Evolutionary conservation across 2,329 filamentous ascomycete genomes (phyloP).

Genomic region (Colletotrichum sp.): DNA sequence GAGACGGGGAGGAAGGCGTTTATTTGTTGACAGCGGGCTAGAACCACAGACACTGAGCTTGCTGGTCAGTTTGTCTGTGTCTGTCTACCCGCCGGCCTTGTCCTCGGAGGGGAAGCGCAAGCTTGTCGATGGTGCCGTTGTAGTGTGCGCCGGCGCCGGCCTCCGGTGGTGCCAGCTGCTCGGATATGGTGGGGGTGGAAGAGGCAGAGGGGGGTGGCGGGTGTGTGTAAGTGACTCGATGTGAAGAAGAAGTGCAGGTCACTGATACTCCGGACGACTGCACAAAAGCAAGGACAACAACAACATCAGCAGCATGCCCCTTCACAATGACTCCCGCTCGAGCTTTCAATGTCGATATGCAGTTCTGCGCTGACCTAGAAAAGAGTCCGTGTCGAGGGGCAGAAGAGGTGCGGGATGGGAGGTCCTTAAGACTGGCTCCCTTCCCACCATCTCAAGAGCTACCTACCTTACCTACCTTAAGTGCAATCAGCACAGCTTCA

Average conservation of each 20-base stretch:
- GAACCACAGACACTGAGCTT: not conserved
- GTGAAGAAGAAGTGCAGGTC: not conserved
- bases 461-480: not conserved
- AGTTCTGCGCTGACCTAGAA: not conserved
- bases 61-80: not conserved
- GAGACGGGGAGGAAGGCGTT: not conserved
- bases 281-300: not conserved
- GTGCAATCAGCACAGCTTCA: not conserved
- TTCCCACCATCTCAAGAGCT: not conserved
- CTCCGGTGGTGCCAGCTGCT: not conserved
- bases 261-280: conserved; percentile 3
- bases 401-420: not conserved
- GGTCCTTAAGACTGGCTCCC: not conserved
- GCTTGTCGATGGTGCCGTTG: not conserved
- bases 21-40: conserved; percentile 8
- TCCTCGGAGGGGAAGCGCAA: not conserved
- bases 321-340: not conserved
- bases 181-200: not conserved
- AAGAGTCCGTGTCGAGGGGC: not conserved
- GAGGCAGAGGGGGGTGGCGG: not conserved
- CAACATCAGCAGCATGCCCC: not conserved
- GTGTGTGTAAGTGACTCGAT: not conserved
- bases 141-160: conserved; percentile 7
- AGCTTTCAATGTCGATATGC: not conserved
- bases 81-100: not conserved